Base-by-base conservation (phyloP, 163 green algal genomes). In the Smithsoniella earleae region DNA sequence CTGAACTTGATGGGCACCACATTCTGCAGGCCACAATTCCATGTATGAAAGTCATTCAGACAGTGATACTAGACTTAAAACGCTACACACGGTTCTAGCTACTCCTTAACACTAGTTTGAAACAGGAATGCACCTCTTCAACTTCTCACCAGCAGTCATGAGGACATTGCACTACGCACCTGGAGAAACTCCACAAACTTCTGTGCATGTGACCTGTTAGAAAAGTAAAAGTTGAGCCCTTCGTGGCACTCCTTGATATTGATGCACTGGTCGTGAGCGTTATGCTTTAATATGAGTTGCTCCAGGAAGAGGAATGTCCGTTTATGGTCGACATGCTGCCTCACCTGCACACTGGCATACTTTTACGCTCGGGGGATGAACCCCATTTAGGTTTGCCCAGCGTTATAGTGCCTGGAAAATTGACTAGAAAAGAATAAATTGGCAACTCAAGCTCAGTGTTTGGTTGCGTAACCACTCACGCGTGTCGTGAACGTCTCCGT, bases 241-340 rank as follows among this genome's bases (percentile, higher is more conserved):
- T 96, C 86, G 69, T 91, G 82, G 65, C 66, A 44, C 36, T 75
- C 66, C 22, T 75, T 80, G 63, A 84, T 93, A 77, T 93, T 97
- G 64, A 97, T 82, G 74, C 88, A 95, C 65, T 89, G 77, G 6
- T 79, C 82, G 66, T 95, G 91, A 1, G 89, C 92, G 34, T 82
- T 81, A 76, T 96, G 88, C 66, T 95, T 96, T 62, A 99, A 79
- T 77, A 99, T 98, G 40, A 98, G 81, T 84, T 99, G 94, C 83
- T 99, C 94, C 76, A 99, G 83, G 83, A 92, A 98, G 52, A 98
- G 85, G 80, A 99, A 99, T 3, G 94, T 99, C 55, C 93, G 85
- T 86, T 98, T 99, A 85, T 99, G 94, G 43, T 81, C 82, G 49
- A 96, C 90, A 66, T 98, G 92, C 83, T 99, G 94, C 27, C 94